Evolutionary conservation across 495 filamentous ascomycete genomes (phyloP).

Genomic region (Tricharina praecox): DNA sequence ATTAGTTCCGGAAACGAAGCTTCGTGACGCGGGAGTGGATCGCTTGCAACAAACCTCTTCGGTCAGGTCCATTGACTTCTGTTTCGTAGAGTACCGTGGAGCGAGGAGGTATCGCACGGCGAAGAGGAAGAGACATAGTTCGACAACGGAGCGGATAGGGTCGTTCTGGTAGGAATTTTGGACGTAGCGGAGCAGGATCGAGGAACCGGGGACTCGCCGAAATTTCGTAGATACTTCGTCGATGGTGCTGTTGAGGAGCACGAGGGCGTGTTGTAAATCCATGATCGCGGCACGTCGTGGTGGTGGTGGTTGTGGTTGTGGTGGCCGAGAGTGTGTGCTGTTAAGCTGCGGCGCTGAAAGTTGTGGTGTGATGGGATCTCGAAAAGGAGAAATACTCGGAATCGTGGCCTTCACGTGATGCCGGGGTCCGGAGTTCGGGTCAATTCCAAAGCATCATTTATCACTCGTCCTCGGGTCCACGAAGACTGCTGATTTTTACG

Average conservation of each 20-base stretch:
- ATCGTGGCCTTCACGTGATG: too few relatives aligned
- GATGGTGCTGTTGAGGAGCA: conserved; percentile 47
- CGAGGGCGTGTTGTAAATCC: conserved; percentile 69
- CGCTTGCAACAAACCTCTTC: too few relatives aligned
- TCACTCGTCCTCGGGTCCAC: too few relatives aligned
- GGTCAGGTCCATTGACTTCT: conserved; percentile 68
- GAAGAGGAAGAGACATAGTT: conserved; percentile 89
- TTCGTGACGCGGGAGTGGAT: conserved; percentile 6
- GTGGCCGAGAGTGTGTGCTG: not conserved
- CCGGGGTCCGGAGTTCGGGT: too few relatives aligned
- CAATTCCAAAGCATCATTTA: too few relatives aligned
- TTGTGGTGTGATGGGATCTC: too few relatives aligned
- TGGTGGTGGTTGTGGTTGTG: not conserved
- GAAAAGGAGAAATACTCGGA: too few relatives aligned
- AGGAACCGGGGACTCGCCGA: conserved; percentile 78
- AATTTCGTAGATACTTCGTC: conserved; percentile 53
- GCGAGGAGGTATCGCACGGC: conserved; percentile 82
- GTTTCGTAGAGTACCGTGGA: conserved; percentile 78
- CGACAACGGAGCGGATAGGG: conserved; percentile 79
- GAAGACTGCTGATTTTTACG: too few relatives aligned
- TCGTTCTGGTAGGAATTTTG: conserved; percentile 96
- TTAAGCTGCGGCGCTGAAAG: too few relatives aligned
- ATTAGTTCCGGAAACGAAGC: conserved; percentile 4
- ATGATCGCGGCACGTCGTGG: conserved; percentile 38
- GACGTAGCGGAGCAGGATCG: conserved; percentile 87